Conservation (phyloP, 257 asterid genomes). For the Nicotiana undulata region DNA sequence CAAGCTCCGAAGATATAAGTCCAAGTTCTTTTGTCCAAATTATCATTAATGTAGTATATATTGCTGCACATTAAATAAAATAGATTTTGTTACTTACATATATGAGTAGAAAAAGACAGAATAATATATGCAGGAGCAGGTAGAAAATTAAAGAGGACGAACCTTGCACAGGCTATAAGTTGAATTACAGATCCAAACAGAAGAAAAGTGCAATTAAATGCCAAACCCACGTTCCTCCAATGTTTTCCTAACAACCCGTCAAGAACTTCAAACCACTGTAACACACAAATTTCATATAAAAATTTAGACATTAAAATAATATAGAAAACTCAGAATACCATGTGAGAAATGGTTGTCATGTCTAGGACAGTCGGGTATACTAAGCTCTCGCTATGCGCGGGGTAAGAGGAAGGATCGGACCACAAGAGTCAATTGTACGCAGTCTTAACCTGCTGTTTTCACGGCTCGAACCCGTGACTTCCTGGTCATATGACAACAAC, state of each 20-base stretch:
- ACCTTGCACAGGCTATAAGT: conserved; percentile 99
- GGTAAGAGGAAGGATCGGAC: no score
- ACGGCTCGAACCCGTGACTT: no score
- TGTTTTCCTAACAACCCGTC: conserved; percentile 85
- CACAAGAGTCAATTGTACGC: no score
- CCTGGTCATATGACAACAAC: no score
- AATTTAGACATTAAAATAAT: not conserved
- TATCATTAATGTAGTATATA: conserved; percentile 85
- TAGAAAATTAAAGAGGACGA: not conserved
- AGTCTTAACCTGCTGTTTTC: no score
- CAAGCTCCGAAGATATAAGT: conserved; percentile 93
- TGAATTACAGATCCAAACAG: conserved; percentile 95
- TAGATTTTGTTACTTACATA: no score
- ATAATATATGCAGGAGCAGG: not conserved
- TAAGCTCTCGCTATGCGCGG: no score
- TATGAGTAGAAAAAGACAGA: not conserved
- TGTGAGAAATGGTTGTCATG: conserved; percentile 21
- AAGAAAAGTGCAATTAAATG: conserved; percentile 90
- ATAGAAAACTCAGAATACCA: conserved; percentile 7
- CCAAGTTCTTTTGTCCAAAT: conserved; percentile 97
- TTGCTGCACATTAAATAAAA: conserved; percentile 47
- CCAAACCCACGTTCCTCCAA: conserved; percentile 98
- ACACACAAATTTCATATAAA: not conserved
- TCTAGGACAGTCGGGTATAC: no score
- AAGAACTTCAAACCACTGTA: conserved; percentile 97